Evolutionary conservation across 805 yeast genomes (phyloP), one percentile per base, ranked within the genome.

Genomic region (Candida saitoana): DNA sequence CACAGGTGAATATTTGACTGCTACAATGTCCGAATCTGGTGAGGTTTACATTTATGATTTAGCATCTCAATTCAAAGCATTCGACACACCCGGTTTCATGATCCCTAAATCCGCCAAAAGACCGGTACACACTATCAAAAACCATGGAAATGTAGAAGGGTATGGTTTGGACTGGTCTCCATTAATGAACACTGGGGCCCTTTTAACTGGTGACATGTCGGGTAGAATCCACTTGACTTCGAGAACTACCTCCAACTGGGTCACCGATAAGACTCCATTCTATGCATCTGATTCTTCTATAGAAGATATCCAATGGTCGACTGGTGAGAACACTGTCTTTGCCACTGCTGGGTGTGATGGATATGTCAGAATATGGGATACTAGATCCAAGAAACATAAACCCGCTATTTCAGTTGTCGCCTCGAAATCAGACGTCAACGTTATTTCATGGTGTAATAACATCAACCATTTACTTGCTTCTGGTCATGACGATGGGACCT

Each of bases 121-220:
- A 60, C 96, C 98, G 15, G 58, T 80, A 8, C 90, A 89, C 65
- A 88, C 96, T 5, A 72, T 93, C 45, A 78, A 78, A 56, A 74
- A 68, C 49, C 99, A 93, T 60, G 97, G 97, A 18, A 83, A 84
- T 50, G 95, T 87, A n/a, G 99, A 93, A 68, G 98, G 99, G 27
- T 93, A 88, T 57, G 99, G 96, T 12, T 63, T 93, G 35, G 99
- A 91, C 63, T 93, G 99, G 99, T 87, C 96, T 1, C 96, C 97
- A 34, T 67, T 84, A 49, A 77, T 81, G 46, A 75, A 74, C 49
- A 78, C 87, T 3, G 98, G 98, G 17, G 75, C 89, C 1, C 68
- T 93, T 47, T 71, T 93, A 43, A 78, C 95, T 3, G 99, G 99
- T 54, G 99, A 93, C 61, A 71, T 87, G 49, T 69, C 84, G 16